phyloP scores from a whole-genome alignment of 148 eudicot species.

The Arctostaphylos glauca region DNA sequence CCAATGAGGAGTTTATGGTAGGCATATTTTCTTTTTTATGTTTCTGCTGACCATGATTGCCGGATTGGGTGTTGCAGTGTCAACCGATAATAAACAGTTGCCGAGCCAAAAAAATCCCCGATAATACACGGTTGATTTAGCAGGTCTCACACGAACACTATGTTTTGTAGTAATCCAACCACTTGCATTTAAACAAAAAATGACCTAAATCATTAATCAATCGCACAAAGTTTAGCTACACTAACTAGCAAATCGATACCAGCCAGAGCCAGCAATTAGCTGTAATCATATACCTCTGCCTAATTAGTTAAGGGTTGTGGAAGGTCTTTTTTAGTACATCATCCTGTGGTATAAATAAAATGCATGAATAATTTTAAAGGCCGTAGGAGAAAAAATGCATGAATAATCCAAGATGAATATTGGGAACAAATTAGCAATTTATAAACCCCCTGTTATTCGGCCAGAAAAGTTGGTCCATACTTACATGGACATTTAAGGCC shows the following conservation, averaged over 20 bases:
- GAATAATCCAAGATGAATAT: neutral
- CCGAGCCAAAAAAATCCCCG: too few relatives aligned
- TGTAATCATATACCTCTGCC: neutral
- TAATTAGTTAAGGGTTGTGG: neutral
- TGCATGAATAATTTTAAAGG: neutral
- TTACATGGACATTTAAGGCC: neutral
- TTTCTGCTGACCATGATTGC: neutral
- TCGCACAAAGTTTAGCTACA: neutral
- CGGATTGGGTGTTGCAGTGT: neutral
- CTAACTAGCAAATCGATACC: neutral
- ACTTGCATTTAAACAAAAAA: neutral
- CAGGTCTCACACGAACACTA: neutral
- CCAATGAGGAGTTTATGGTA: neutral
- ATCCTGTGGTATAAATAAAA: neutral
- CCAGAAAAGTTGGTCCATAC: neutral
- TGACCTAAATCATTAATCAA: neutral
- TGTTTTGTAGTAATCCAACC: neutral
- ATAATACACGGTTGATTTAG: neutral
- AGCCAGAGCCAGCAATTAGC: constrained; percentile 2
- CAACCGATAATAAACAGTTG: neutral
- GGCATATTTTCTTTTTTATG: neutral
- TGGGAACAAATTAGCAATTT: neutral
- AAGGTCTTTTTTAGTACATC: neutral
- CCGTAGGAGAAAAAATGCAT: neutral
- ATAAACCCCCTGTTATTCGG: too few relatives aligned